A percentile compares a stretch with the other conserved stretches of the same genome.
Conservation (phyloP, 2,329 filamentous ascomycete genomes). For the Aspergillus candidus region DNA sequence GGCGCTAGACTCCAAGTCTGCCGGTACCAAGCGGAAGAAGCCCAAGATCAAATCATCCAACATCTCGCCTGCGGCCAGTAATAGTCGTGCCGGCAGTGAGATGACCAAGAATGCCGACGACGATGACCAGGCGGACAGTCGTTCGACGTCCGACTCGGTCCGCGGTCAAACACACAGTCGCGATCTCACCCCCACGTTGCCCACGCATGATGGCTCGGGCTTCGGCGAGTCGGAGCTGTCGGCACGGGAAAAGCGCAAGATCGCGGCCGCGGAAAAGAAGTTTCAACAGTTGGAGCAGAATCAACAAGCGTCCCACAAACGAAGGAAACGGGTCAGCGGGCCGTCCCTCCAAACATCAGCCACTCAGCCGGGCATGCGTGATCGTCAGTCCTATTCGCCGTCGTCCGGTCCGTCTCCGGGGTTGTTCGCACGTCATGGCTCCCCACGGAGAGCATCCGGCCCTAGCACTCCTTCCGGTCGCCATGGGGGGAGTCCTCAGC, state of each 20-base stretch:
- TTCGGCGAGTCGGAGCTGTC: conserved; percentile 49
- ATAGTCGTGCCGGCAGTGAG: conserved; percentile 57
- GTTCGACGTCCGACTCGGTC: conserved; percentile 53
- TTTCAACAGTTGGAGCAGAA: conserved; percentile 57
- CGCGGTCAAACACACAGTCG: conserved; percentile 53
- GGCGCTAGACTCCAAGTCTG: conserved; percentile 21
- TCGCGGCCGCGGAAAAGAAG: conserved; percentile 57
- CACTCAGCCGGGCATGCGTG: conserved; percentile 23
- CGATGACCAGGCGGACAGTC: conserved; percentile 51
- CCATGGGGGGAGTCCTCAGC: conserved; percentile 22
- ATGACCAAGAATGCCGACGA: conserved; percentile 47
- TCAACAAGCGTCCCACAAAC: conserved; percentile 45
- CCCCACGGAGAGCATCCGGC: conserved; percentile 27
- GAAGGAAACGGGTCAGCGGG: conserved; percentile 53
- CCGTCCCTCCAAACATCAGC: conserved; percentile 47
- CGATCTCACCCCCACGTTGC: conserved; percentile 55
- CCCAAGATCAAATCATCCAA: conserved; percentile 41
- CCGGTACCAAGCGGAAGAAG: conserved; percentile 45
- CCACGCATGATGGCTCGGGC: conserved; percentile 35
- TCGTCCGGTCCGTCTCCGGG: conserved; percentile 24
- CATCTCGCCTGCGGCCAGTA: conserved; percentile 50
- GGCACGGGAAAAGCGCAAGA: conserved; percentile 57
- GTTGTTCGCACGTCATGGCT: conserved; percentile 21
- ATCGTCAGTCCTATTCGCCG: conserved; percentile 34
- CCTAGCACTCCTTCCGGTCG: conserved; percentile 22